Evolutionary conservation across 2,329 filamentous ascomycete genomes (phyloP).

Genomic region (Cercospora citrullina): DNA sequence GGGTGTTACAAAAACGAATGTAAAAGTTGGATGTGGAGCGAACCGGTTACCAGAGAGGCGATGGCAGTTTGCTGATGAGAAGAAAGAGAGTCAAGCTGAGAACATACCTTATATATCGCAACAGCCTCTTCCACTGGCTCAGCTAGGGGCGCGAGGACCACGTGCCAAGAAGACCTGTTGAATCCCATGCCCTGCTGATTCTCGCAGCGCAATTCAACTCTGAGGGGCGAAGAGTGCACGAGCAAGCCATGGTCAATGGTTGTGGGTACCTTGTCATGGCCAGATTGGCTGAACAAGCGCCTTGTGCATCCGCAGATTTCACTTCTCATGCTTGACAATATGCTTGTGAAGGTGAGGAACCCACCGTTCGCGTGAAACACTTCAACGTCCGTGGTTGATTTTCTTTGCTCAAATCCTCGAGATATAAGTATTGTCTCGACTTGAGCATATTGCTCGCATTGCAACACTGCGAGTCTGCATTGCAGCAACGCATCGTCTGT

Average conservation of each 20-base stretch:
- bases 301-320: background rate
- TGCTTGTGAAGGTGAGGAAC: background rate
- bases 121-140: conserved; percentile 6
- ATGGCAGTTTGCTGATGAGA: conserved; percentile 21
- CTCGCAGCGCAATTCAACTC: conserved; percentile 21
- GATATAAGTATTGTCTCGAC: background rate
- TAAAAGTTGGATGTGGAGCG: conserved; percentile 23
- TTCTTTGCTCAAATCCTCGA: background rate
- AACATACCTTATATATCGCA: conserved; percentile 18
- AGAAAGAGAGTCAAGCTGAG: background rate
- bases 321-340: background rate
- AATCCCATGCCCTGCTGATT: conserved; percentile 17
- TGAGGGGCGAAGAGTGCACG: conserved; percentile 7
- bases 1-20: conserved; percentile 20
- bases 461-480: background rate
- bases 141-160: conserved; percentile 9
- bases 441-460: background rate
- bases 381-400: background rate
- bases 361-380: background rate
- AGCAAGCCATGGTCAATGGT: conserved; percentile 9
- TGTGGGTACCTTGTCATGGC: background rate
- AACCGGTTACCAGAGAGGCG: conserved; percentile 18
- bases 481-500: background rate
- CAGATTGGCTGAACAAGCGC: conserved; percentile 1
- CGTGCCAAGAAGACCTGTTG: conserved; percentile 19